These are phyloP conservation scores for Yamadazyma epiphylla DNA, from an alignment of 1,139 yeast genomes.

Conservation along the genomic window DNA sequence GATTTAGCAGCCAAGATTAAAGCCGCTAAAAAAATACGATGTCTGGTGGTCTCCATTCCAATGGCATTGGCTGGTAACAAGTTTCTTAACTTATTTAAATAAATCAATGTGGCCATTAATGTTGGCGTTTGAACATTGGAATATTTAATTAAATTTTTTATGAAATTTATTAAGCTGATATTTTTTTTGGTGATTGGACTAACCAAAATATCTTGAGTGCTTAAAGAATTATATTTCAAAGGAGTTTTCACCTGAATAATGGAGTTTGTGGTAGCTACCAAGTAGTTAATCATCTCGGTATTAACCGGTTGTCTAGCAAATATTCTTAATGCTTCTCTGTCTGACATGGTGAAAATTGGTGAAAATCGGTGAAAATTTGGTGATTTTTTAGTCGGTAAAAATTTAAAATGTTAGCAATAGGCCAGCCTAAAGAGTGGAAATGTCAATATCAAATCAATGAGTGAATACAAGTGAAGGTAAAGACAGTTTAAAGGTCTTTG, in stretches of 20 bases:
- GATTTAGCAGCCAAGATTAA: conserved; percentile 86
- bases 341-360: conserved; percentile 33
- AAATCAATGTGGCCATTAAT: conserved; percentile 85
- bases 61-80: conserved; percentile 83
- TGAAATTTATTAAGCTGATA: conserved; percentile 54
- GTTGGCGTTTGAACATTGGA: conserved; percentile 96
- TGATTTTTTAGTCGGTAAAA: too few relatives aligned
- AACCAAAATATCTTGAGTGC: conserved; percentile 14
- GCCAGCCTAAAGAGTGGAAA: neutral
- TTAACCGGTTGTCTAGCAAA: conserved; percentile 77
- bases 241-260: conserved; percentile 56
- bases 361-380: neutral
- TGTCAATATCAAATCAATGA: neutral
- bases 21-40: conserved; percentile 85
- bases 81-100: conserved; percentile 69
- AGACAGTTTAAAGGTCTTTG: too few relatives aligned
- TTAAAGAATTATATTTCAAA: conserved; percentile 6
- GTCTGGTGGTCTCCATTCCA: conserved; percentile 93
- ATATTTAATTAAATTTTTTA: conserved; percentile 64
- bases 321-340: conserved; percentile 60
- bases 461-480: too few relatives aligned
- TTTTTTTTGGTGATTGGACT: conserved; percentile 20
- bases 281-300: conserved; percentile 73
- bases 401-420: neutral
- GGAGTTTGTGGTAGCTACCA: conserved; percentile 76